Conservation (phyloP, 805 yeast species). For the Hanseniaspora jakobsenii region DNA sequence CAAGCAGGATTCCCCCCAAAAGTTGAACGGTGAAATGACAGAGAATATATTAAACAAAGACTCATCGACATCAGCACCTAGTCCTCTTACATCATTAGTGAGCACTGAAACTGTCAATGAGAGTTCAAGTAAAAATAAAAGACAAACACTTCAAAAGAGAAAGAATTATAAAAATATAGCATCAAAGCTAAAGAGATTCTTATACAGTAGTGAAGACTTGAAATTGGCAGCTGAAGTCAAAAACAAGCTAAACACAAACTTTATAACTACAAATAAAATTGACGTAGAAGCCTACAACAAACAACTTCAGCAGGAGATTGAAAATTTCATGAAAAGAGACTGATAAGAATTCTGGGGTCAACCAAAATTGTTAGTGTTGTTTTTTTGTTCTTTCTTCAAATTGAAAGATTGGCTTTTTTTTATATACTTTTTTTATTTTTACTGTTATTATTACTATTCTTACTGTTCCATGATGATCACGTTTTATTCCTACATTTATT, state of each 20-base stretch:
- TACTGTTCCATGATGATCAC: no score
- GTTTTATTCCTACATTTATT: no score
- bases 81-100: neutral
- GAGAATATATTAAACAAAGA: no score
- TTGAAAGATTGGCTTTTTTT: no score
- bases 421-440: no score
- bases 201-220: constrained; percentile 6
- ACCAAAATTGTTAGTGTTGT: no score
- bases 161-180: constrained; percentile 1
- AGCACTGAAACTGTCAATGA: no score
- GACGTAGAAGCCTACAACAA: constrained; percentile 2
- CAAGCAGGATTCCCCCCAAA: neutral
- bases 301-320: neutral
- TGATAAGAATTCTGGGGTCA: no score
- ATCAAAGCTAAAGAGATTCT: neutral
- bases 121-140: neutral
- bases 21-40: neutral
- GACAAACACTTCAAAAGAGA: neutral
- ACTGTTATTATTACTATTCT: no score
- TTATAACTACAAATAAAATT: neutral
- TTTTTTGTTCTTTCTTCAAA: no score
- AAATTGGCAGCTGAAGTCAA: neutral
- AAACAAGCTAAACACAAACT: neutral
- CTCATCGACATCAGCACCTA: neutral
- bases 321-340: neutral